Evolutionary conservation across 2,329 filamentous ascomycete species (phyloP).

Genomic region (Eutypella sp.): DNA sequence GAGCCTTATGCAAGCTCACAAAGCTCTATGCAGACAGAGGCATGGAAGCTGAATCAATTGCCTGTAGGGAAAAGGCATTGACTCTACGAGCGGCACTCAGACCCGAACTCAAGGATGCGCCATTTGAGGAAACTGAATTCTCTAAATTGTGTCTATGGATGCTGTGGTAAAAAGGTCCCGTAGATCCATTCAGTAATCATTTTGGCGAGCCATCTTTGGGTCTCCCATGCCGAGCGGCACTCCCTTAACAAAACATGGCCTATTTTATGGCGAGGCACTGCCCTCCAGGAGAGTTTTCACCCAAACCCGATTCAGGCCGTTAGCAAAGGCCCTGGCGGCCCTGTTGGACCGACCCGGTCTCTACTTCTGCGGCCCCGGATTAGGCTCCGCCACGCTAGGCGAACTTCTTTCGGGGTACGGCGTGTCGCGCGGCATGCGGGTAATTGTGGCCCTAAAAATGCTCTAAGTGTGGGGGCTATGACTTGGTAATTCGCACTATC

Average conservation of each 20-base stretch:
- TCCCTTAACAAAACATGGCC: not conserved
- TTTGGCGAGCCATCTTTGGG: not conserved
- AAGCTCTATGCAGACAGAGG: constrained; percentile 6
- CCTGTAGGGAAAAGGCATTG: constrained; percentile 8
- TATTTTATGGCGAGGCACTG: not conserved
- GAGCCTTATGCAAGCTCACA: constrained; percentile 18
- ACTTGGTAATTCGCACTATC: too few species aligned
- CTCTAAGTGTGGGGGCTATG: too few species aligned
- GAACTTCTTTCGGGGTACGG: too few species aligned
- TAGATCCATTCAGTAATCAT: not conserved
- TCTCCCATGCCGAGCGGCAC: not conserved
- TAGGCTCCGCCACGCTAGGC: too few species aligned
- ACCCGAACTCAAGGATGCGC: constrained; percentile 11
- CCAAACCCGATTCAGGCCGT: not conserved
- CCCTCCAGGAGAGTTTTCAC: not conserved
- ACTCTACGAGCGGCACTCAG: constrained; percentile 8
- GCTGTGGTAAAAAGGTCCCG: constrained; percentile 11
- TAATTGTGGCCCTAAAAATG: too few species aligned
- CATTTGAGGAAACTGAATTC: constrained; percentile 15
- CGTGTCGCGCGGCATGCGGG: too few species aligned
- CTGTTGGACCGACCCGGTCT: not conserved
- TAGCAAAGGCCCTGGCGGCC: too few species aligned
- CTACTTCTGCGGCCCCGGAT: too few species aligned
- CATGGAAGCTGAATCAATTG: not conserved
- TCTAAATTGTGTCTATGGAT: constrained; percentile 16